These are phyloP conservation scores for Neopestalotiopsis sp. DNA, from an alignment of 2,329 filamentous ascomycete genomes.

Conservation along the genomic window DNA sequence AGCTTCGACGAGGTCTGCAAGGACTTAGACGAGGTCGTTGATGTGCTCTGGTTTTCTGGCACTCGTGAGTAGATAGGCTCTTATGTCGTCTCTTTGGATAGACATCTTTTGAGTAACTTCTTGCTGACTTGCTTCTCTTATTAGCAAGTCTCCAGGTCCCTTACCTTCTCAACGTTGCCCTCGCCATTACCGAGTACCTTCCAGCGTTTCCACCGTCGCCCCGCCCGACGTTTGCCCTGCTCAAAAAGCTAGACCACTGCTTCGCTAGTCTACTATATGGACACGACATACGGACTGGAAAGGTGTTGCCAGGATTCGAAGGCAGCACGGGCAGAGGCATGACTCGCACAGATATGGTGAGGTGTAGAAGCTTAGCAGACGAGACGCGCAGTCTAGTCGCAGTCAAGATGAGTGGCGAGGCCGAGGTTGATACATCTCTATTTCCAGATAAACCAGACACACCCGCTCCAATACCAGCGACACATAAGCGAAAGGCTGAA, in stretches of 20 bases:
- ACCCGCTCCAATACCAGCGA: background rate
- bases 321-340: constrained; percentile 67
- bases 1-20: constrained; percentile 73
- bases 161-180: constrained; percentile 79
- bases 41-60: constrained; percentile 85
- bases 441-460: constrained; percentile 19
- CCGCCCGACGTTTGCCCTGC: constrained; percentile 69
- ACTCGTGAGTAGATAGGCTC: constrained; percentile 68
- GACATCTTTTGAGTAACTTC: background rate
- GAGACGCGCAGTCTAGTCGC: constrained; percentile 74
- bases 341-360: constrained; percentile 83
- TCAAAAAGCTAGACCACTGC: constrained; percentile 82
- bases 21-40: constrained; percentile 76
- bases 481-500: constrained; percentile 22
- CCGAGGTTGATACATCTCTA: constrained; percentile 47
- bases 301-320: constrained; percentile 73
- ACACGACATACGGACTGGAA: constrained; percentile 68
- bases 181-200: constrained; percentile 74
- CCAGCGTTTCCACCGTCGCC: constrained; percentile 73
- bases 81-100: background rate
- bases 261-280: constrained; percentile 79
- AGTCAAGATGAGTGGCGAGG: constrained; percentile 66
- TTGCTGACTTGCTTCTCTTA: constrained; percentile 14
- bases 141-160: constrained; percentile 81
- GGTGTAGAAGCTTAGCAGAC: constrained; percentile 82